phyloP scores from a whole-genome alignment of 495 filamentous ascomycete genomes.

The Penicillium steckii region DNA sequence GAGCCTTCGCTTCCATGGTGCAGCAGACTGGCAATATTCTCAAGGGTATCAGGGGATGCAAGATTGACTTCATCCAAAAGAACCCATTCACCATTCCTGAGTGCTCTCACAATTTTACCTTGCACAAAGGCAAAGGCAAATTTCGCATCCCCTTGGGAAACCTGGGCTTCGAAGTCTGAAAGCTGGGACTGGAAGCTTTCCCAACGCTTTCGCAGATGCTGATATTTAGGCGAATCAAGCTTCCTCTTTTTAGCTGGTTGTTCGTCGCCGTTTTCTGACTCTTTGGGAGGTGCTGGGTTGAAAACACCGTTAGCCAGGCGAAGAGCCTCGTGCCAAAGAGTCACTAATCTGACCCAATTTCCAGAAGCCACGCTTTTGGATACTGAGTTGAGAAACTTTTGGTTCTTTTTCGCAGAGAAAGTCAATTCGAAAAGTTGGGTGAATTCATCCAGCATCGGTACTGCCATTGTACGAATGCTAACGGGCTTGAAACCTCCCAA shows the following conservation, averaged over 20 bases:
- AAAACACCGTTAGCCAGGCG: conserved; percentile 78
- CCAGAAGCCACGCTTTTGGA: conserved; percentile 74
- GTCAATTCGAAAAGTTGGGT: conserved; percentile 83
- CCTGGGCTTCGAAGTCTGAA: conserved; percentile 77
- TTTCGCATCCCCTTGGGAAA: conserved; percentile 71
- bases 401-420: conserved; percentile 82
- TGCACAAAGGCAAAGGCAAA: conserved; percentile 97
- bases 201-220: conserved; percentile 73
- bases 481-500: conserved; percentile 96
- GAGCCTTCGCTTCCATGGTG: conserved; percentile 60
- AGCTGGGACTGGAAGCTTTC: conserved; percentile 72
- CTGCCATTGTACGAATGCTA: conserved; percentile 79
- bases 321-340: conserved; percentile 84
- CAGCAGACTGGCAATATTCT: conserved; percentile 86
- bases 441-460: conserved; percentile 92
- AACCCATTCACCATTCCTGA: conserved; percentile 95
- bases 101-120: conserved; percentile 88
- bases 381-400: conserved; percentile 76
- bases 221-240: conserved; percentile 65
- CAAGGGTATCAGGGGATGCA: conserved; percentile 88
- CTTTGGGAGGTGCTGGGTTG: conserved; percentile 34
- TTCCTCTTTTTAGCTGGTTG: conserved; percentile 82
- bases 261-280: conserved; percentile 43
- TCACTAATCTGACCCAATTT: conserved; percentile 80
- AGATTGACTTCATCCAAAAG: conserved; percentile 98